Percentiles rank a stretch among this genome's conserved stretches.
phyloP scores from a whole-genome alignment of 2,329 filamentous ascomycete genomes.

The Cladophialophora carrionii region DNA sequence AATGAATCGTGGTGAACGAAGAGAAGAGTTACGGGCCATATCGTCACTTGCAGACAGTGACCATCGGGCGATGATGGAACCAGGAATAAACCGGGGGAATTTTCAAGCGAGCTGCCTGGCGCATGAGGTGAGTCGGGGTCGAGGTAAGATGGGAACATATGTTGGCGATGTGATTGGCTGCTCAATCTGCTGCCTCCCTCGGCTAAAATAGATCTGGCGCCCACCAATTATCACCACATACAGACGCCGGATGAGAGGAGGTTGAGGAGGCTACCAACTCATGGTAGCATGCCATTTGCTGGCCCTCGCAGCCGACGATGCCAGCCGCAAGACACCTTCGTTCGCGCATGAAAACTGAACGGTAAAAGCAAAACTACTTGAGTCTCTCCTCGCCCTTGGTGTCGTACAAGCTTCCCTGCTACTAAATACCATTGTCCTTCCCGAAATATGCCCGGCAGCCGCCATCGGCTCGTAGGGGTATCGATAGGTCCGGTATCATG shows the following conservation, averaged over 20 bases:
- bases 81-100: conserved; percentile 24
- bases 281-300: neutral
- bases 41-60: conserved; percentile 12
- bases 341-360: neutral
- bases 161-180: neutral
- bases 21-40: conserved; percentile 3
- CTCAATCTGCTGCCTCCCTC: neutral
- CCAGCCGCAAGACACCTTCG: neutral
- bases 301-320: neutral
- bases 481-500: neutral
- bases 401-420: neutral
- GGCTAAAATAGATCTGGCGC: neutral
- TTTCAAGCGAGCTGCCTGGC: conserved; percentile 15
- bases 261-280: neutral
- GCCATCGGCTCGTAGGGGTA: neutral
- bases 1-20: neutral
- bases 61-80: conserved; percentile 16
- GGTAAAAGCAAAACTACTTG: neutral
- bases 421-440: neutral
- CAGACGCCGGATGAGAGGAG: neutral
- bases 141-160: neutral
- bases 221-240: neutral
- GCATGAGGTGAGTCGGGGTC: neutral
- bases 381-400: no score
- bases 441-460: neutral